These are phyloP conservation scores for Penicillium lividum DNA, from an alignment of 495 filamentous ascomycete genomes.

Conservation along the genomic window DNA sequence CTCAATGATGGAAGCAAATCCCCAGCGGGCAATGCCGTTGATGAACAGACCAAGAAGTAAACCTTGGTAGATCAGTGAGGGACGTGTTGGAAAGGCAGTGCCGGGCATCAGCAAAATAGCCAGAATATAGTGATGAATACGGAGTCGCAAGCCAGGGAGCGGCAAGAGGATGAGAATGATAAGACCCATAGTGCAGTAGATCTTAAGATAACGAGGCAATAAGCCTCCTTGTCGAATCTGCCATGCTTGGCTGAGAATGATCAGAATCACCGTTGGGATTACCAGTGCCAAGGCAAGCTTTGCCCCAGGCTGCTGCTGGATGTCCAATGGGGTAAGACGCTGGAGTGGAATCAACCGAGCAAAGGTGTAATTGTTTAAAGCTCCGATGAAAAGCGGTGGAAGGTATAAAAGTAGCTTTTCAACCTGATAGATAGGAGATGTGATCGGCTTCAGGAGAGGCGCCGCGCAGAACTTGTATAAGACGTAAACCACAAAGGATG, in stretches of 20 bases:
- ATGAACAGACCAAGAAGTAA: constrained; percentile 87
- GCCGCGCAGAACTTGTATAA: constrained; percentile 68
- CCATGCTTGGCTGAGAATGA: constrained; percentile 69
- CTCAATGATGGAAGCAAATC: constrained; percentile 87
- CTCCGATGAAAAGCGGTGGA: constrained; percentile 73
- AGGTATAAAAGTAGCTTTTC: constrained; percentile 77
- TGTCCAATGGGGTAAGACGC: constrained; percentile 73
- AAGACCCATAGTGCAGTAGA: constrained; percentile 65
- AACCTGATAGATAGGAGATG: constrained; percentile 57
- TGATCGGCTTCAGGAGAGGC: constrained; percentile 55
- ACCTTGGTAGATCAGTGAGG: constrained; percentile 79
- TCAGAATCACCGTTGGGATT: constrained; percentile 57
- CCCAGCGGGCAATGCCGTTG: constrained; percentile 92
- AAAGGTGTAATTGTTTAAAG: constrained; percentile 81
- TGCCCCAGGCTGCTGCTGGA: constrained; percentile 75
- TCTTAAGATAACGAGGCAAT: constrained; percentile 65
- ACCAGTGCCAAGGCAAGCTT: constrained; percentile 68
- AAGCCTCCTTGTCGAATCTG: constrained; percentile 72
- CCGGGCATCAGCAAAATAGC: constrained; percentile 81
- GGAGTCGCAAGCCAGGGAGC: constrained; percentile 78
- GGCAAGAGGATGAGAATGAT: constrained; percentile 64
- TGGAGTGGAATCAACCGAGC: constrained; percentile 76
- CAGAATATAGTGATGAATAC: constrained; percentile 95
- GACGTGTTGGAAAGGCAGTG: constrained; percentile 79
- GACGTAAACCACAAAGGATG: constrained; percentile 72